Evolutionary conservation across 1,139 yeast genomes (phyloP), one percentile per base, ranked within the genome.

Genomic region (Candida tropicalis): DNA sequence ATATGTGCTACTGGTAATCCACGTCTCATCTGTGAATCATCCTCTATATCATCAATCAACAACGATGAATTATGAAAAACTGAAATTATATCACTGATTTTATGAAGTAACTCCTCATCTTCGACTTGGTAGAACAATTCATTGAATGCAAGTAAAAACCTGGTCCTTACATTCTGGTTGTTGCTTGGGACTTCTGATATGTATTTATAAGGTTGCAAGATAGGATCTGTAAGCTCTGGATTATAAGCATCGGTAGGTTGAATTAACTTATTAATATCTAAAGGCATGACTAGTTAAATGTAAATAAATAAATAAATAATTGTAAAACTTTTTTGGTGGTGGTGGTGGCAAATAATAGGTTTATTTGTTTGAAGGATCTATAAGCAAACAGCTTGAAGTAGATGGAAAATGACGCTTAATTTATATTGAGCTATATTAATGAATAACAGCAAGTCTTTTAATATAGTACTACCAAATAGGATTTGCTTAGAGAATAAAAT

Each of bases 21-120:
- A 26, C 98, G 66, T 49, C 98, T 71, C 38, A 79, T 66, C 24
- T 64, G 66, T 0, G 95, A 85, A 38, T 66, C 71, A 59, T 90
- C 98, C 58, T 90, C 98, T 24, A 90, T 87, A 57, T 90, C 97
- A 60, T 90, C 97, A 24, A 90, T 80, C 11, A 65, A 48, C 39
- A 65, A 55, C 5, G 68, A 63, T 29, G 65, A 55, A 34, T 63
- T 63, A 39, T 65, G 70, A 27, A 65, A 57, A 10, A 62, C 57
- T 9, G 65, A 59, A 12, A 65, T 59, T 7, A 65, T 50, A 20
- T 56, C 58, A 36, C 60, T 58, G 29, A 65, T 60, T 16, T 44
- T 51, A 3, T 45, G 41, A 11, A 65, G 49, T 24, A 61, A 40
- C 17, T 45, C 43, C 6, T 43, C 26, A 24, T 52, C 52, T 6